Conservation (phyloP, 2,329 filamentous ascomycete species). For the Nemania abortiva region DNA sequence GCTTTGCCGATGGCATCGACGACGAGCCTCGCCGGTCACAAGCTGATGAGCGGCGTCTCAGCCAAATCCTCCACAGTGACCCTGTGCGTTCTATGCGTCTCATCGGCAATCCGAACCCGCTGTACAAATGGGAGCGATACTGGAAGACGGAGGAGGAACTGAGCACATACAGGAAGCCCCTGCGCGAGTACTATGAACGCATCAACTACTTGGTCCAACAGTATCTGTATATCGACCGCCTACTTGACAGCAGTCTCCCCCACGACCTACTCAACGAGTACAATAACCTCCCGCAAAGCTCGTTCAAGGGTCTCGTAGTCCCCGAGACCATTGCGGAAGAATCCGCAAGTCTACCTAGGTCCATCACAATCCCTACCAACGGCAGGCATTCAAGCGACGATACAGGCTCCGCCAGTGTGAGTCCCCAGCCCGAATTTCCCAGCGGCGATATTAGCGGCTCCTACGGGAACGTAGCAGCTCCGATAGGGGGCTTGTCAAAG, state of each 20-base stretch:
- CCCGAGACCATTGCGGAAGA: slow-evolving; percentile 84
- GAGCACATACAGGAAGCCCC: slow-evolving; percentile 74
- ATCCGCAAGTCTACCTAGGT: slow-evolving; percentile 50
- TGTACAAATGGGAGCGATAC: slow-evolving; percentile 88
- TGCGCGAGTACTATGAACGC: slow-evolving; percentile 89
- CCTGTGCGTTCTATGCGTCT: slow-evolving; percentile 86
- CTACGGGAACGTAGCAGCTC: slow-evolving; percentile 31
- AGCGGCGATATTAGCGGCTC: slow-evolving; percentile 22
- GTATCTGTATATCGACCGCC: slow-evolving; percentile 91
- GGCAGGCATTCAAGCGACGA: slow-evolving; percentile 19
- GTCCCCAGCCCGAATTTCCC: slow-evolving; percentile 25
- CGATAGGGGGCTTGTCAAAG: slow-evolving; percentile 48
- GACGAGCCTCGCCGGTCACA: slow-evolving; percentile 61
- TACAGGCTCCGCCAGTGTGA: slow-evolving; percentile 11
- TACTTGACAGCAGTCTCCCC: slow-evolving; percentile 92
- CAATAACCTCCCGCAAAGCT: slow-evolving; percentile 69
- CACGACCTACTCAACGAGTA: slow-evolving; percentile 94
- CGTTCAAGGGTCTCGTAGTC: slow-evolving; percentile 68
- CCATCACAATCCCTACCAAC: slow-evolving; percentile 14
- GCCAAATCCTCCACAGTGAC: slow-evolving; percentile 71
- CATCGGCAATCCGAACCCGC: slow-evolving; percentile 88
- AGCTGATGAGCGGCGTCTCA: slow-evolving; percentile 69
- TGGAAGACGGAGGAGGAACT: slow-evolving; percentile 85
- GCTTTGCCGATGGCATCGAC: slow-evolving; percentile 45
- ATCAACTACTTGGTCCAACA: slow-evolving; percentile 91